Conservation (phyloP, 331 rosid species). For the Rhamnella rubrinervis region DNA sequence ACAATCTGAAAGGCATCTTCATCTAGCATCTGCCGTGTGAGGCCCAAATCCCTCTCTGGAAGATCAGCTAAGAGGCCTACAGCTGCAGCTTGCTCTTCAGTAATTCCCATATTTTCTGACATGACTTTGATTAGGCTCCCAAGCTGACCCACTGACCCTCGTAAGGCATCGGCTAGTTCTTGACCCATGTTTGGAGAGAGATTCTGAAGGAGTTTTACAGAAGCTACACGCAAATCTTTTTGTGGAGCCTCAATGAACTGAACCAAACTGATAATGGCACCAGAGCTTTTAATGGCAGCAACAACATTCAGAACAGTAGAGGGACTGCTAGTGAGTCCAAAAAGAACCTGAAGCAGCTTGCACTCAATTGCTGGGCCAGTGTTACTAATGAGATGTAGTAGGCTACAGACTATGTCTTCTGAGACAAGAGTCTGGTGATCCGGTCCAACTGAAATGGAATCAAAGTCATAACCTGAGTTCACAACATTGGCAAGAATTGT, state of each 20-base stretch:
- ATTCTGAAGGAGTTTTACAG: slow-evolving; percentile 78
- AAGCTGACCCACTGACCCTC: slow-evolving; percentile 96
- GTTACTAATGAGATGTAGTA: slow-evolving; percentile 94
- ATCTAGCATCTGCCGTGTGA: slow-evolving; percentile 94
- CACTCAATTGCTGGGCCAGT: slow-evolving; percentile 97
- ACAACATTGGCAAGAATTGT: slow-evolving; percentile 94
- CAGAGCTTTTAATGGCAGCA: slow-evolving; percentile 88
- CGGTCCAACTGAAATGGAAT: slow-evolving; percentile 74
- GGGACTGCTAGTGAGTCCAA: slow-evolving; percentile 79
- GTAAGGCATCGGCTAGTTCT: slow-evolving; percentile 92
- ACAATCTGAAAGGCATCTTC: slow-evolving; percentile 77
- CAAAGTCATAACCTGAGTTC: slow-evolving; percentile 77
- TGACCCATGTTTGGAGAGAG: slow-evolving; percentile 85
- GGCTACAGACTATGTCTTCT: slow-evolving; percentile 82
- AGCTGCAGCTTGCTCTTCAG: slow-evolving; percentile 95
- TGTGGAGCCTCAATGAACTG: slow-evolving; percentile 97
- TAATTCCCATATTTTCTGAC: slow-evolving; percentile 74
- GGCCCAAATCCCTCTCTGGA: slow-evolving; percentile 97
- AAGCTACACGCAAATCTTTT: slow-evolving; percentile 80
- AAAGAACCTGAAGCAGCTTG: slow-evolving; percentile 97
- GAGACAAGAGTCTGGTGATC: slow-evolving; percentile 88
- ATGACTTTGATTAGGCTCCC: slow-evolving; percentile 78
- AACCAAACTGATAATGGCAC: slow-evolving; percentile 90
- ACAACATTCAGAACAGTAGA: slow-evolving; percentile 68
- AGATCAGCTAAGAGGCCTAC: slow-evolving; percentile 85